phyloP scores from a whole-genome alignment of 31 red algal genomes.

The Endocladia muricata region DNA sequence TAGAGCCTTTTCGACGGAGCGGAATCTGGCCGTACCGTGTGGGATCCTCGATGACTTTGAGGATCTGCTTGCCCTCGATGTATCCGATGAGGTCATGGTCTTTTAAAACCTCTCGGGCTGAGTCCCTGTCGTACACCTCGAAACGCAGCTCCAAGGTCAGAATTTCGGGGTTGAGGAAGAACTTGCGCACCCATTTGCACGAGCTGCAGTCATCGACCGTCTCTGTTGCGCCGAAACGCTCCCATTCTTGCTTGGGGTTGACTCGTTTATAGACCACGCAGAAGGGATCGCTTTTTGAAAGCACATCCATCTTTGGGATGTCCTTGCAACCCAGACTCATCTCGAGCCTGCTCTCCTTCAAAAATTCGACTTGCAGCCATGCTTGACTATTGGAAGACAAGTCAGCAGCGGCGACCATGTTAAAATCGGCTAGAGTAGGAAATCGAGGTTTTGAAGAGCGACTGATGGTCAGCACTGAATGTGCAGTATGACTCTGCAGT shows the following conservation, averaged over 20 bases:
- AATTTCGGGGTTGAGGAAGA: neutral
- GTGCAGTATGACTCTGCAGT: too few relatives aligned
- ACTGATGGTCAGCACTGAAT: too few relatives aligned
- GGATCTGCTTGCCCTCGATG: conserved; percentile 3
- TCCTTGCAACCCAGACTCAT: conserved; percentile 7
- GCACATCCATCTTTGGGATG: conserved; percentile 14
- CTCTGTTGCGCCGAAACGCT: neutral
- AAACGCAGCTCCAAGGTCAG: neutral
- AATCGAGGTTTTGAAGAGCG: too few relatives aligned
- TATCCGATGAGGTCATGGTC: conserved; percentile 25
- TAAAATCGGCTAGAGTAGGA: too few relatives aligned
- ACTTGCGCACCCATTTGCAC: conserved; percentile 17
- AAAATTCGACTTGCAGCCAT: too few relatives aligned
- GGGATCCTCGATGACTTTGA: neutral
- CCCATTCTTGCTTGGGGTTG: neutral
- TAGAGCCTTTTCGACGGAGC: neutral
- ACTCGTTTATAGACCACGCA: neutral
- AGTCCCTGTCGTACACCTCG: conserved; percentile 26
- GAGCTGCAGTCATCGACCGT: conserved; percentile 1
- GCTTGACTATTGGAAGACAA: too few relatives aligned
- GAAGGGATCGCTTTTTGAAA: conserved; percentile 24
- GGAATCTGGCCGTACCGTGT: neutral
- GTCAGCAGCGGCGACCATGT: too few relatives aligned
- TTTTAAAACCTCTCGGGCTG: neutral
- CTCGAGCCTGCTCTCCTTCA: too few relatives aligned